These are phyloP conservation scores for Rosa lucieae DNA, from an alignment of 306 rosid species.

Conservation along the genomic window DNA sequence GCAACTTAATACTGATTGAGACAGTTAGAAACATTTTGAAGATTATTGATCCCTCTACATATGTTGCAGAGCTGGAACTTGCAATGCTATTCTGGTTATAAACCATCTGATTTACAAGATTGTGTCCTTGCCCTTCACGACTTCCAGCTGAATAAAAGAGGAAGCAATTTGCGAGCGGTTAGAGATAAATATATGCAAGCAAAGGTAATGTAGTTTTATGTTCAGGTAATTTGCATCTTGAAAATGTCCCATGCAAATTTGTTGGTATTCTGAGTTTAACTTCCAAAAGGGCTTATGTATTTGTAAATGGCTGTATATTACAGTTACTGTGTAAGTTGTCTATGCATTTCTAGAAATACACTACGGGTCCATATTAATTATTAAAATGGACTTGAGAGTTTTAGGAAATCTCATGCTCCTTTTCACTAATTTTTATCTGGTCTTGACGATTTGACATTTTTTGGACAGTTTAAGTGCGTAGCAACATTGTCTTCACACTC, in stretches of 20 bases:
- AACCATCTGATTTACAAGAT: slow-evolving; percentile 35
- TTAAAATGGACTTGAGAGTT: neutral
- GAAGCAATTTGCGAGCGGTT: slow-evolving; percentile 30
- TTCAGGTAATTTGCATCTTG: neutral
- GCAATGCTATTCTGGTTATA: slow-evolving; percentile 36
- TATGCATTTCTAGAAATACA: neutral
- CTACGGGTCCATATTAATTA: neutral
- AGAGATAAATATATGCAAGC: slow-evolving; percentile 37
- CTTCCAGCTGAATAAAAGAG: slow-evolving; percentile 34
- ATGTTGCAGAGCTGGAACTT: slow-evolving; percentile 31
- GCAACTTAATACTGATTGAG: neutral
- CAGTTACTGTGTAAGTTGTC: neutral
- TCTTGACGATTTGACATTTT: neutral
- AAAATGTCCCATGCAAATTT: neutral
- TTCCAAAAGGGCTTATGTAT: neutral
- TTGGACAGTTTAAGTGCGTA: slow-evolving; percentile 37
- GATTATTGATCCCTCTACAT: neutral
- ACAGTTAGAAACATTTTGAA: neutral
- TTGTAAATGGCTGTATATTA: slow-evolving; percentile 5
- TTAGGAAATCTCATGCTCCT: neutral
- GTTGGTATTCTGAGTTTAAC: slow-evolving; percentile 1
- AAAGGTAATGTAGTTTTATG: slow-evolving; percentile 30
- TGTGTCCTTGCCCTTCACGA: slow-evolving; percentile 46
- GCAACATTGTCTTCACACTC: slow-evolving; percentile 25
- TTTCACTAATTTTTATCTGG: slow-evolving; percentile 4